phyloP scores from a whole-genome alignment of 495 filamentous ascomycete species.

The Xylaria scruposa region DNA sequence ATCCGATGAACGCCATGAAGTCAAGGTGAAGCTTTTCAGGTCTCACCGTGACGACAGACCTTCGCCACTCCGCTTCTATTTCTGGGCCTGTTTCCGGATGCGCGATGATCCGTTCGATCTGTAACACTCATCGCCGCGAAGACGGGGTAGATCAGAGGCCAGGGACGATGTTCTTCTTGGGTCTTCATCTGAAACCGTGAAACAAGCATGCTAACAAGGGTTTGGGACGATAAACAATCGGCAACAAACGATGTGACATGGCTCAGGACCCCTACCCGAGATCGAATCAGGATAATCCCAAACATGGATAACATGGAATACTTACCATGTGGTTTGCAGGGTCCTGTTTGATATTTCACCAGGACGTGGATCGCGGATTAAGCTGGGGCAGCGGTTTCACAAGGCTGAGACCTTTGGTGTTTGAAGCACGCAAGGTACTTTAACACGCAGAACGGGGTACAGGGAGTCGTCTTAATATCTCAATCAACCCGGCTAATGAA shows the following conservation, averaged over 20 bases:
- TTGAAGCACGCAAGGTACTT: conserved; percentile 17
- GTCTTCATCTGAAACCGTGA: conserved; percentile 18
- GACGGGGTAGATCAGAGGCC: not conserved
- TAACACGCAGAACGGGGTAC: not conserved
- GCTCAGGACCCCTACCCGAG: conserved; percentile 16
- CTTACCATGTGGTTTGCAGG: conserved; percentile 21
- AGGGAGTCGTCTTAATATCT: conserved; percentile 1
- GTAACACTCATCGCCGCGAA: conserved; percentile 19
- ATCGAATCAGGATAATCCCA: not conserved
- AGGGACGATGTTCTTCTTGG: not conserved
- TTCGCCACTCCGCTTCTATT: conserved; percentile 18
- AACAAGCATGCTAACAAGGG: conserved; percentile 18
- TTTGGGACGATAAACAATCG: conserved; percentile 16
- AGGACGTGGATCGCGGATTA: conserved; percentile 16
- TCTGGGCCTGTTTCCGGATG: conserved; percentile 22
- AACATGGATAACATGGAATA: conserved; percentile 12
- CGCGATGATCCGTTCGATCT: conserved; percentile 19
- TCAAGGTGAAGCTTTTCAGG: conserved; percentile 12
- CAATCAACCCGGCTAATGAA: not conserved
- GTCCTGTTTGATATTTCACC: conserved; percentile 4
- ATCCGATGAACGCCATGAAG: not conserved
- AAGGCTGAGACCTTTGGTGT: conserved; percentile 10
- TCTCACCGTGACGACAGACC: conserved; percentile 15
- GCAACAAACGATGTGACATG: conserved; percentile 17
- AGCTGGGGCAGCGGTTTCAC: conserved; percentile 13